Base-by-base conservation (phyloP, 257 asterid species). In the Jasminum sambac region DNA sequence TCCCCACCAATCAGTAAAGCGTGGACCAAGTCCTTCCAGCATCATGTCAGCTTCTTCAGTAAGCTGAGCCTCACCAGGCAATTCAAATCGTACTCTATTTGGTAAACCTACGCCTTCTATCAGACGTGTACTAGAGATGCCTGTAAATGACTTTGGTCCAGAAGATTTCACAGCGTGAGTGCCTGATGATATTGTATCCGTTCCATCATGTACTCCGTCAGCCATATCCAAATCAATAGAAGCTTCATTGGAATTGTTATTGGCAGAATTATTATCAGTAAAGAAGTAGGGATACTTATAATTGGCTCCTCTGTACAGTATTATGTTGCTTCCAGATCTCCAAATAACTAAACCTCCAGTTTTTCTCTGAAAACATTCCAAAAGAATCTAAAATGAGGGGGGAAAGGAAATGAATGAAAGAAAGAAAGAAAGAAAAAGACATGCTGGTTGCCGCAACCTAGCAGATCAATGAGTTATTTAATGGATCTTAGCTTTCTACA, bases 1-100 rank as follows among this genome's bases (percentile, higher is more conserved):
- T 0, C 99, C 96, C 99, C 97, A 95, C 98, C 99, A 95, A 91
- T 95, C 99, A 64, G 34, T 82, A 84, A 83, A 91, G 67, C 98
- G 96, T 0, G 98, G 98, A 41, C 99, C 99, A 69, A 95, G 95
- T 64, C 97, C 99, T 81, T 87, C 97, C 52, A 95, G 77, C 76
- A 95, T 73, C 52, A 75, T 71, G 66, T 88, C 89, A 69, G 92
- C 96, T 74, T 88, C 97, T 67, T 88, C 92, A 76, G 89, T 91
- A 72, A 87, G 89, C 73, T 88, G 84, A 44, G 87, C 88, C 82
- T 95, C 99, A 19, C 98, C 97, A n/a, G 97, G 95, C 66, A 88
- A 89, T 80, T 88, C 92, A 81, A 91, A 95, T 21, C 99, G 88
- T 26, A 88, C 97, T 81, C 84, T 87, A 79, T 86, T 79, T 57